Evolutionary conservation across 2,329 filamentous ascomycete species (phyloP), one percentile per base, ranked within the genome.

Genomic region (Fusarium mexicanum): DNA sequence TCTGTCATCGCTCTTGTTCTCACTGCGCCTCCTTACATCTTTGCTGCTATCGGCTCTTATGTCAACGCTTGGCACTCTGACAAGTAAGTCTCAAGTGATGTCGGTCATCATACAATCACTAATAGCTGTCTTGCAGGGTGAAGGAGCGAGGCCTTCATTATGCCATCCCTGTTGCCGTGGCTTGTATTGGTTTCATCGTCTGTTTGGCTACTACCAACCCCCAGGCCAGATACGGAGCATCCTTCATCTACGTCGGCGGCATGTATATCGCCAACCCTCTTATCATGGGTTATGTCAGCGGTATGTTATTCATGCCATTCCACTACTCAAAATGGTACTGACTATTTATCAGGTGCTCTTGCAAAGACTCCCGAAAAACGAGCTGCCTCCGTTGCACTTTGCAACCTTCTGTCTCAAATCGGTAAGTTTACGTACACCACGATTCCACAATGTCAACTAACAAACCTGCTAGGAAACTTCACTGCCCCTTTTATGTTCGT

Each of bases 241-340:
- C 65, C 0, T 68, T 68, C n/a, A 62, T 68, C 46, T 68, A 68
- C 5, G 65, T 68, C 0, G 65, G 65, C 0, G 65, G 65, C 18
- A 68, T 68, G 65, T 68, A 68, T 16, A 68, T 68, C 24, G 65
- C 65, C 8, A 68, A 68, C 29, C 65, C 64, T 24, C 64, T 68
- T 5, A 68, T 68, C 4, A 68, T 68, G 65, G 65, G 65, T 4
- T 68, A 68, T 18, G 65, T 68, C 6, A 68, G 46, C n/a, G 65
- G 64, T 35, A 55, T 9, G 37, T 20, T 1, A 18, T 35, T 3
- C 3, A 1, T 9, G 0, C 2, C 12, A 1, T 13, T 14, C 6
- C 1, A 14, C 20, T 14, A 22, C 7, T 26, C 1, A 7, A 3
- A 5, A n/a, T 1, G 8, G 13, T 38, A 4, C 47, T 61, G 1